Evolutionary conservation across 139 green algal species (phyloP), one percentile per base, ranked within the genome.

Genomic region (Tetraselmis chui): DNA sequence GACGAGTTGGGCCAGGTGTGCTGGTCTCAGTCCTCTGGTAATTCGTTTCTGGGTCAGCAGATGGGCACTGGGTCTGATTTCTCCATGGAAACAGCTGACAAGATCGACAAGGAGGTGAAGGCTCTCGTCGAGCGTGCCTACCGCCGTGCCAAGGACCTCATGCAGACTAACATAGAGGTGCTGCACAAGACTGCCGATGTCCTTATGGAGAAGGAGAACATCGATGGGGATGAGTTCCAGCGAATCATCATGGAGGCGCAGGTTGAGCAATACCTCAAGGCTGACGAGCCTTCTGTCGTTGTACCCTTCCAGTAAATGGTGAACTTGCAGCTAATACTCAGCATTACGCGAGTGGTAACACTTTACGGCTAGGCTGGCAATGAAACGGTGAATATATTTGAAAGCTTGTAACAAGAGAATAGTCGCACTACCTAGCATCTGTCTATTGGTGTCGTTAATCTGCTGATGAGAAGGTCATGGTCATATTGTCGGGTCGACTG

Each of bases 181-280:
- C 88, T 99, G 86, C 96, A 99, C 91, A 89, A 89, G 83, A 89
- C 86, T 58, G 95, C 97, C 0, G 94, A 93, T 1, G 88, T 98
- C 75, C 89, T 99, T 74, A 85, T 99, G 80, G 97, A 99, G 92
- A 96, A 97, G 88, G 97, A 99, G 92, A 97, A 95, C 84, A 96
- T 99, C 74, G 97, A 99, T 86, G 97, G 97, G 23, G 96, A 98
- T 59, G 95, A 98, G 89, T 96, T 98, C 78, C 86, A 93, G 85
- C 80, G 86, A 76, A 93, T 99, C 58, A 90, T 99, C 77, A 85
- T 97, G 77, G 93, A 95, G 76, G 87, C 84, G 28, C 88, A 97
- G 83, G 91, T 93, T 1, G 79, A 96, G 89, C 90, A 98, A 85
- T 98, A 98, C 89, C 83, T 98, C 1, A 96, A 98, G 88, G 82